Conservation (phyloP, 2,329 filamentous ascomycete genomes). For the Dendryphion nanum region DNA sequence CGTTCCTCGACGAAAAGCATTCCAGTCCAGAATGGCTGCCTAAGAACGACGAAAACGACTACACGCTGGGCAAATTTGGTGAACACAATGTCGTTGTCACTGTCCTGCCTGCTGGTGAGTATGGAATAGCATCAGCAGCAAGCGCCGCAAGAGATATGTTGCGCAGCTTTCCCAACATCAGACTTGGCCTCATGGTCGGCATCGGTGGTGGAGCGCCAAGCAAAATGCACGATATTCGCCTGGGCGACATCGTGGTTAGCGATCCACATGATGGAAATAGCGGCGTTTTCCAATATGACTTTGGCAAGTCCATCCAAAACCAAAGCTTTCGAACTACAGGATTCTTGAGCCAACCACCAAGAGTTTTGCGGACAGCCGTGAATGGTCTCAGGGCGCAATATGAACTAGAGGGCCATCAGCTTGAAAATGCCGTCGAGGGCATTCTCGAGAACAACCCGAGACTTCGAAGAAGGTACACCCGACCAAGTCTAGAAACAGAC, state of each 20-base stretch:
- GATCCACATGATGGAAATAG: neutral
- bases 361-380: neutral
- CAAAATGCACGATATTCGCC: slow-evolving; percentile 1
- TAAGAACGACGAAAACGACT: no score
- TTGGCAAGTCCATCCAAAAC: no score
- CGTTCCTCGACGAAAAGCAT: no score
- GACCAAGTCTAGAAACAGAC: neutral
- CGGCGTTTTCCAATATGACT: slow-evolving; percentile 1
- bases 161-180: slow-evolving; percentile 30
- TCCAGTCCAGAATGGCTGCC: no score
- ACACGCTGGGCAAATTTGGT: no score
- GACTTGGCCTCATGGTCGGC: slow-evolving; percentile 41
- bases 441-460: no score
- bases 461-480: no score
- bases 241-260: slow-evolving; percentile 9
- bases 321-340: neutral
- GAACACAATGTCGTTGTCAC: no score
- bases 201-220: slow-evolving; percentile 31
- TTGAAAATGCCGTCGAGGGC: neutral
- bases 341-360: neutral
- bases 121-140: no score
- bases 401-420: neutral
- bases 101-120: no score
- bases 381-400: neutral
- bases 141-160: no score